Conservation (phyloP, 139 green algal genomes). For the Chlorella vulgaris region DNA sequence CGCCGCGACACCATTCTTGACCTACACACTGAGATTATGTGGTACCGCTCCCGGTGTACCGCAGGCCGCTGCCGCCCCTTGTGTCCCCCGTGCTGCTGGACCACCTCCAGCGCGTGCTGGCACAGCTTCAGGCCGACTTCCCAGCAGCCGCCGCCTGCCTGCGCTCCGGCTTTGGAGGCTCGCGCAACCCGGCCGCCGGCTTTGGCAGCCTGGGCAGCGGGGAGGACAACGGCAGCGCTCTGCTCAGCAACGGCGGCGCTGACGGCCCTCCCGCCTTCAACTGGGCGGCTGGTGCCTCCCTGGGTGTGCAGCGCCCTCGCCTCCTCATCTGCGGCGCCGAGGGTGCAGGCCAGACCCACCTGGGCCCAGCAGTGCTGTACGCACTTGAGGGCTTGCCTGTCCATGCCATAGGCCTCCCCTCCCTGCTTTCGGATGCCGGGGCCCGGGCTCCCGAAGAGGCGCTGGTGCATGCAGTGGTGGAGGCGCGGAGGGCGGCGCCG, state of each 20-base stretch:
- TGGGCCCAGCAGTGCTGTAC: conserved; percentile 82
- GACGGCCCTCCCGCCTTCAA: not conserved
- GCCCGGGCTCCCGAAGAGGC: conserved; percentile 84
- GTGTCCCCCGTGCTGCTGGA: conserved; percentile 49
- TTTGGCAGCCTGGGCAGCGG: not conserved
- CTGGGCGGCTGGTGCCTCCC: conserved; percentile 7
- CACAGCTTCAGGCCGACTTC: conserved; percentile 61
- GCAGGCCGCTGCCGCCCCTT: conserved; percentile 61
- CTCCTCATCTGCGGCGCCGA: conserved; percentile 71
- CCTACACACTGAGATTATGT: no score
- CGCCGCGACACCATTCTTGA: no score
- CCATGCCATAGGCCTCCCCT: conserved; percentile 80
- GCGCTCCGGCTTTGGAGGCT: conserved; percentile 30
- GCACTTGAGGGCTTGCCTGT: conserved; percentile 84
- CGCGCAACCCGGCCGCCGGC: conserved; percentile 19
- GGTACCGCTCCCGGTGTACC: no score
- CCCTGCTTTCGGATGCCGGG: conserved; percentile 76
- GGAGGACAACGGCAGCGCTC: not conserved
- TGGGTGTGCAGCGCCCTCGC: conserved; percentile 56
- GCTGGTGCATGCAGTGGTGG: conserved; percentile 82
- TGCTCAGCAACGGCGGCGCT: no score
- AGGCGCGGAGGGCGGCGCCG: conserved; percentile 82
- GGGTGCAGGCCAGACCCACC: conserved; percentile 65
- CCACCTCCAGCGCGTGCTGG: conserved; percentile 48
- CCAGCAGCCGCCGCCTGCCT: conserved; percentile 55